Base-by-base conservation (phyloP, 129 eudicot genomes). In the Smallanthus sonchifolius region DNA sequence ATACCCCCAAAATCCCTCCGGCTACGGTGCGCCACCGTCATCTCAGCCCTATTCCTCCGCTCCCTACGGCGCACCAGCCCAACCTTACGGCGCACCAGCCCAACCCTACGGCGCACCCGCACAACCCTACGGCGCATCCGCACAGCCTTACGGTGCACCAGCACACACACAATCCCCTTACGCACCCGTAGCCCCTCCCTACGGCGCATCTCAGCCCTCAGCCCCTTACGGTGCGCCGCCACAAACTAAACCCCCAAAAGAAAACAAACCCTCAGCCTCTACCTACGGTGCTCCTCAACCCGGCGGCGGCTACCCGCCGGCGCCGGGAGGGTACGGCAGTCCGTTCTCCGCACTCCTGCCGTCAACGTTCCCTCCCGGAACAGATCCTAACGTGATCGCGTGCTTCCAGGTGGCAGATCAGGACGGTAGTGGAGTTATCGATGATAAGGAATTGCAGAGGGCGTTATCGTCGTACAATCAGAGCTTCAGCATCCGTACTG, bases 321-420 rank as follows among this genome's bases (percentile, higher is more conserved):
- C 87, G 7, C 83, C 76, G 35, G 78, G 74, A 42, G 36, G 87
- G 17, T 85, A 87, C 69, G 94, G 94, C 34, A 80, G 80, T 72
- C 98, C 98, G 13, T 90, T 92, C 60, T 82, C 96, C 8, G 73
- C 96, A 2, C 84, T 87, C 2, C 19, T 86, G 62, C 98, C 98
- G 39, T 92, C 98, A 44, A 82, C 89, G 15, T 92, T 92, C 61
- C 92, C 98, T 0, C 96, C 98, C 0, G 98, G 96, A 6, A 92
- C 98, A 0, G 98, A 92, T 75, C 96, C 98, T 38, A 92, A 77
- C 75, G 84, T 92, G 54, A 78, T 92, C 10, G 87, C 96, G 9
- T 86, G 92, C 56, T 92, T 92, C 19, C 98, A 92, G 86, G 52
- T 77, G 64, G 96, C 96, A 7, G 98, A 92, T 84, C 89, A 73